These are phyloP conservation scores for Calamus simplicifolius DNA, from an alignment of 176 grass and related monocot genomes.

Conservation along the genomic window DNA sequence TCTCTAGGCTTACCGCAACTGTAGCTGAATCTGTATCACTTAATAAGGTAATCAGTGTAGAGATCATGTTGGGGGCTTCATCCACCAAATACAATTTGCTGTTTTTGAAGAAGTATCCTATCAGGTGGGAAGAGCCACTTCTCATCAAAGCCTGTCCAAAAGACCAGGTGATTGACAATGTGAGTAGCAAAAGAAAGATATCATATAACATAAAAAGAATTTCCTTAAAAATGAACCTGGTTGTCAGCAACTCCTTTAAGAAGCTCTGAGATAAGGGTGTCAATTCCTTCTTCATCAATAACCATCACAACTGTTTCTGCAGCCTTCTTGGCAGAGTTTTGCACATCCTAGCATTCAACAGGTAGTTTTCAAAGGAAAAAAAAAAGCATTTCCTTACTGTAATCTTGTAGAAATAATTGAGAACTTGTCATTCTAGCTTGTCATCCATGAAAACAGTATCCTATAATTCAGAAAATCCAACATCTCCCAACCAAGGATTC, in stretches of 20 bases:
- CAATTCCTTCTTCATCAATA: conserved; percentile 90
- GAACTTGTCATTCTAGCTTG: no score
- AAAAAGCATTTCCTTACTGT: background rate
- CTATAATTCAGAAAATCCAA: no score
- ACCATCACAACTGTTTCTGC: conserved; percentile 84
- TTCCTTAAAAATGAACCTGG: conserved; percentile 42
- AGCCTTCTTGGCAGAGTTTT: conserved; percentile 78
- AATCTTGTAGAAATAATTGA: no score
- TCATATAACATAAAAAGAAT: background rate
- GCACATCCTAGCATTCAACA: conserved; percentile 56
- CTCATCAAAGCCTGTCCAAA: conserved; percentile 70
- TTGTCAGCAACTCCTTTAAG: conserved; percentile 72
- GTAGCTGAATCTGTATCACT: conserved; percentile 82
- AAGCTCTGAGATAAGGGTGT: conserved; percentile 76
- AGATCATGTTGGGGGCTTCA: conserved; percentile 80
- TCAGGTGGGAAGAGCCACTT: conserved; percentile 70
- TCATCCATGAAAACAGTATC: no score
- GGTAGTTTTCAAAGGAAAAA: background rate
- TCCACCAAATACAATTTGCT: conserved; percentile 89
- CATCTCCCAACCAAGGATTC: no score
- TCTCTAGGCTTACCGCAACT: conserved; percentile 50
- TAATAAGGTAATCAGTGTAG: conserved; percentile 69
- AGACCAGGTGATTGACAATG: background rate
- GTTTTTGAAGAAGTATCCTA: conserved; percentile 92
- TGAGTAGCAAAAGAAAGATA: no score